Evolutionary conservation across 306 rosid species (phyloP).

Genomic region (Cicer chorassanicum): DNA sequence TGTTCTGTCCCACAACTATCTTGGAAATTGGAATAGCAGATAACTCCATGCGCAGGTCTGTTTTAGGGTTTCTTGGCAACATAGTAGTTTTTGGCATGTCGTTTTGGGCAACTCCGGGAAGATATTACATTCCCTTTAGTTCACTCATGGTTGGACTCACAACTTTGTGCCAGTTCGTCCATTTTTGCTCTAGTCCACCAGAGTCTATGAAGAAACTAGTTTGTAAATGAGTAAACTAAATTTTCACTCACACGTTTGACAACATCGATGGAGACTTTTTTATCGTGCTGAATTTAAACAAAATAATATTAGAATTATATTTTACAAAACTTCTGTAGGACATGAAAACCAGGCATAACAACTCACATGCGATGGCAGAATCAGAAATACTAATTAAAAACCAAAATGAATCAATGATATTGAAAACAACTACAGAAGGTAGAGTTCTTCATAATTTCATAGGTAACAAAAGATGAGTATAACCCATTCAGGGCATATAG

Average conservation of each 20-base stretch:
- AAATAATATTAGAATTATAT: constrained; percentile 13
- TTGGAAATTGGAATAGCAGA: background rate
- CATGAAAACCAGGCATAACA: constrained; percentile 18
- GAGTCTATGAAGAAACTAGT: background rate
- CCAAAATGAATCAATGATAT: background rate
- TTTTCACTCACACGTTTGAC: background rate
- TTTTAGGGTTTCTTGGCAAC: background rate
- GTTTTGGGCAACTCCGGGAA: background rate
- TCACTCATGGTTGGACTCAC: background rate
- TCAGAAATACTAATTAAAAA: background rate
- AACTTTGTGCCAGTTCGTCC: background rate
- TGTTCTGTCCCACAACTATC: background rate
- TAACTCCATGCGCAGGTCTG: background rate
- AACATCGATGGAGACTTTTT: background rate
- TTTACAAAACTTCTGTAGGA: constrained; percentile 23
- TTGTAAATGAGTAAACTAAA: background rate
- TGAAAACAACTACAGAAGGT: constrained; percentile 13
- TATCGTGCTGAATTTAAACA: constrained; percentile 16
- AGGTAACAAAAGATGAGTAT: constrained; percentile 15
- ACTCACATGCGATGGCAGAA: background rate
- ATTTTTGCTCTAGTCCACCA: background rate
- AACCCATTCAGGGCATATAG: background rate
- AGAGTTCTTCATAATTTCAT: constrained; percentile 17
- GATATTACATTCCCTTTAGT: background rate
- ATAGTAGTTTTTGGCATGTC: background rate